These are phyloP conservation scores for Globisporangium parvum DNA, from an alignment of 352 stramenopile genomes.

Conservation along the genomic window DNA sequence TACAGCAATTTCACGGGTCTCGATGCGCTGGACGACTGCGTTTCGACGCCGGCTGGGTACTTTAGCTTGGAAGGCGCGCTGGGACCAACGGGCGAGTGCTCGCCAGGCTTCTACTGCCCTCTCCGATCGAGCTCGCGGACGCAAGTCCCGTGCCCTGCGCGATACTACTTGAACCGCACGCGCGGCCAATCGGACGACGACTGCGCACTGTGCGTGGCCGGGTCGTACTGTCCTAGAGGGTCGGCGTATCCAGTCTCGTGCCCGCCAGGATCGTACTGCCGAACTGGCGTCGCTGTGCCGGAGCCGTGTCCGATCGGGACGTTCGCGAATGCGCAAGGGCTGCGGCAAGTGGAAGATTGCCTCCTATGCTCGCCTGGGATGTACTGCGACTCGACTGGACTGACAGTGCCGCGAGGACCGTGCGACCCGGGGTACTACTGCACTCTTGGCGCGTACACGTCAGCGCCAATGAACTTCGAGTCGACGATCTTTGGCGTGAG, in stretches of 20 bases:
- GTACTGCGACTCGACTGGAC: constrained; percentile 86
- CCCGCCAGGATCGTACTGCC: constrained; percentile 83
- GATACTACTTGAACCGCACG: constrained; percentile 70
- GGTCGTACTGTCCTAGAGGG: constrained; percentile 58
- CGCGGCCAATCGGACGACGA: constrained; percentile 60
- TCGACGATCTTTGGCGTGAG: constrained; percentile 54
- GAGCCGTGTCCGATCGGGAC: constrained; percentile 88
- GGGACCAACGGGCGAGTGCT: constrained; percentile 47
- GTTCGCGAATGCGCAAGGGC: constrained; percentile 73
- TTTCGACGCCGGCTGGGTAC: constrained; percentile 58
- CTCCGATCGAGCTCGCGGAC: constrained; percentile 52
- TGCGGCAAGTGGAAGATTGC: constrained; percentile 84
- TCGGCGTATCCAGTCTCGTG: constrained; percentile 62
- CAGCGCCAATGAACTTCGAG: constrained; percentile 81
- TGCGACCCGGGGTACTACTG: constrained; percentile 92
- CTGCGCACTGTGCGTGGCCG: constrained; percentile 65
- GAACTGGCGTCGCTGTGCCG: constrained; percentile 63
- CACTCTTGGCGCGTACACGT: constrained; percentile 82
- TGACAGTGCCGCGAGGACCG: constrained; percentile 61
- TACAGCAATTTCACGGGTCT: constrained; percentile 82
- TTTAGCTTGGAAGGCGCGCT: constrained; percentile 64
- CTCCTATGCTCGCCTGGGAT: constrained; percentile 79
- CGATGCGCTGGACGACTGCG: constrained; percentile 67
- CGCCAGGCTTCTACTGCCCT: constrained; percentile 84
- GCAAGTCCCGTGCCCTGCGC: constrained; percentile 68